These are phyloP conservation scores for Saposhnikovia divaricata DNA, from an alignment of 129 eudicot genomes.

Conservation along the genomic window DNA sequence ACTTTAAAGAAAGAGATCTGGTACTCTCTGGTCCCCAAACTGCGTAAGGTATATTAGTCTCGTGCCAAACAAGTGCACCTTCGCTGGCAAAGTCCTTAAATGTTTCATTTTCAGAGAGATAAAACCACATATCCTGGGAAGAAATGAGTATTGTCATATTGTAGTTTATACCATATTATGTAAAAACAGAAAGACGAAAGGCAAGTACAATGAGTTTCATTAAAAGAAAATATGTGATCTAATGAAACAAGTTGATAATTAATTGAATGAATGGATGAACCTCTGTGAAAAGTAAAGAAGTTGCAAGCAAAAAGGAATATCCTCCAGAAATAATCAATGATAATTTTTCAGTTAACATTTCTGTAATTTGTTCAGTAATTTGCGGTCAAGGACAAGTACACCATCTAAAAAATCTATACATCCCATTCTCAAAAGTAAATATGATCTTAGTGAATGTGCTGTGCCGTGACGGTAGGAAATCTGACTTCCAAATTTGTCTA, in stretches of 20 bases:
- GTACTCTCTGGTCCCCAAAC: constrained; percentile 82
- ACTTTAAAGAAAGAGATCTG: constrained; percentile 64
- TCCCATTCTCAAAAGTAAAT: too few species aligned
- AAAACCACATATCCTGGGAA: constrained; percentile 91
- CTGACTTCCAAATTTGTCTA: too few species aligned
- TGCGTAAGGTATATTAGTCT: constrained; percentile 90
- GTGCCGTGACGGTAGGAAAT: too few species aligned
- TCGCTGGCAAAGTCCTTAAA: constrained; percentile 74
- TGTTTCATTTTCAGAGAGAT: constrained; percentile 80
- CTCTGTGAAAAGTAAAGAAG: too few species aligned
- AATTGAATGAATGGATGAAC: background rate
- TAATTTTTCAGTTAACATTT: too few species aligned
- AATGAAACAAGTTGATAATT: too few species aligned
- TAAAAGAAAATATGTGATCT: background rate
- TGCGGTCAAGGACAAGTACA: too few species aligned
- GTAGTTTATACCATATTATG: background rate
- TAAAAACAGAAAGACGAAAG: background rate
- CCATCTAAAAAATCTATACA: too few species aligned
- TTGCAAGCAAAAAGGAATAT: too few species aligned
- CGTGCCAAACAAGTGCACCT: constrained; percentile 90
- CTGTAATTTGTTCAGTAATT: too few species aligned
- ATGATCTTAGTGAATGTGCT: too few species aligned
- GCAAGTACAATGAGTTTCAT: background rate
- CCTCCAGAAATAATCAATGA: too few species aligned
- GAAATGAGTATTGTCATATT: constrained; percentile 10